Evolutionary conservation across 75 land plant species (phyloP).

Genomic region (Picea glauca): DNA sequence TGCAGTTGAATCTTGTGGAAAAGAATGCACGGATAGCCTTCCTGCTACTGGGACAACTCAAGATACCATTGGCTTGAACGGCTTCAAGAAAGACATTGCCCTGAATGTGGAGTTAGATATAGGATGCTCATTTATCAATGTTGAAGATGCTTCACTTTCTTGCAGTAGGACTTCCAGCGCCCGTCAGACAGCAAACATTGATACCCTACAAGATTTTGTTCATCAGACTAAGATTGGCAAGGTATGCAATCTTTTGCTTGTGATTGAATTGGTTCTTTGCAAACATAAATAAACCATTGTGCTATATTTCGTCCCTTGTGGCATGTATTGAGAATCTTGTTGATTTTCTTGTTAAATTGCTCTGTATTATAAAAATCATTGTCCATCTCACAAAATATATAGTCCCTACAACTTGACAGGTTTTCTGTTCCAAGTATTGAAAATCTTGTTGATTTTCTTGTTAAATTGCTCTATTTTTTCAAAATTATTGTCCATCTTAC

Average conservation of each 20-base stretch:
- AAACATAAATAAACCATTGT: too few species aligned
- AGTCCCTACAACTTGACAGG: neutral
- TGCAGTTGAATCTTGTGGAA: too few species aligned
- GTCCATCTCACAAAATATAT: neutral
- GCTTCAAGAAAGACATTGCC: neutral
- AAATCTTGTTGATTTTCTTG: neutral
- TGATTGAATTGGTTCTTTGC: too few species aligned
- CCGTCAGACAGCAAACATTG: neutral
- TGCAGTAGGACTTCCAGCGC: neutral
- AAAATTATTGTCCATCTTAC: neutral
- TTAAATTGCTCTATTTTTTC: neutral
- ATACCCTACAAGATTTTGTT: neutral
- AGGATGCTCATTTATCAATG: neutral
- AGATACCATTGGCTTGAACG: slow-evolving; percentile 1
- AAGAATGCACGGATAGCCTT: neutral
- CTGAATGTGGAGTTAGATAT: neutral
- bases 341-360: neutral
- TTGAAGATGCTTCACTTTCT: neutral
- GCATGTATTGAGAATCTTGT: neutral
- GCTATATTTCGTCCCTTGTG: neutral
- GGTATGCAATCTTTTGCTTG: too few species aligned
- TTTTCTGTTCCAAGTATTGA: neutral
- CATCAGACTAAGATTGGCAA: too few species aligned
- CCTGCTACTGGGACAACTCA: neutral
- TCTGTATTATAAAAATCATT: neutral